Conservation (phyloP, 768 basidiomycete species). For the Clathrus columnatus region DNA sequence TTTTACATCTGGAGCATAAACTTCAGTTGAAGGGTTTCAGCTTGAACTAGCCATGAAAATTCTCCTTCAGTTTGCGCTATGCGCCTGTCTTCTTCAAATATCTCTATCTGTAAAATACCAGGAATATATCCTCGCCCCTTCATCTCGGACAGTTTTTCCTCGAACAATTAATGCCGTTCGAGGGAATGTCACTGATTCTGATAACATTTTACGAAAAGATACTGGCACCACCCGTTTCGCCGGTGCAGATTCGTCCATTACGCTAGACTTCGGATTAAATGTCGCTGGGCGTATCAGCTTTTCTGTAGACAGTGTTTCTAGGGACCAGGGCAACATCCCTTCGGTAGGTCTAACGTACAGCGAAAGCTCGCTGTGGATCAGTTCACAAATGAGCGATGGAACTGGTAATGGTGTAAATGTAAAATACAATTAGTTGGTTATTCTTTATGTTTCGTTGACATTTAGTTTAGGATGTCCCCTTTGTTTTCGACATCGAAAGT, state of each 20-base stretch:
- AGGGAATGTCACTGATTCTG: background rate
- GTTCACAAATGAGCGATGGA: background rate
- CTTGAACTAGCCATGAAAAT: background rate
- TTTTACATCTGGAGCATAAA: no score
- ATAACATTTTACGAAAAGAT: background rate
- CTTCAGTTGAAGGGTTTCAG: no score
- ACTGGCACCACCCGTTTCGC: background rate
- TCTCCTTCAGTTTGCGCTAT: background rate
- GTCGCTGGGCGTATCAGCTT: conserved; percentile 3
- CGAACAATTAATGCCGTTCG: background rate
- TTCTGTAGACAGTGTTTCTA: background rate
- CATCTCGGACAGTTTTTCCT: background rate
- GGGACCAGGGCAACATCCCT: background rate
- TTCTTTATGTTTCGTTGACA: background rate
- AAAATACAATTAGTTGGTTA: background rate
- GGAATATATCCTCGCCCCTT: conserved; percentile 5
- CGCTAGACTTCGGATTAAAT: background rate
- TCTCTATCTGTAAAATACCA: background rate
- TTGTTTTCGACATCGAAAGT: background rate
- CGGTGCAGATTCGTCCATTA: background rate
- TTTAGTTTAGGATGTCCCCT: conserved; percentile 1
- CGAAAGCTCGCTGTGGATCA: conserved; percentile 5
- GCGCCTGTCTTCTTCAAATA: background rate
- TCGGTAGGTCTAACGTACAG: background rate
- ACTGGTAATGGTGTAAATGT: conserved; percentile 1